phyloP scores from a whole-genome alignment of 306 rosid species.

The Quercus rubra region DNA sequence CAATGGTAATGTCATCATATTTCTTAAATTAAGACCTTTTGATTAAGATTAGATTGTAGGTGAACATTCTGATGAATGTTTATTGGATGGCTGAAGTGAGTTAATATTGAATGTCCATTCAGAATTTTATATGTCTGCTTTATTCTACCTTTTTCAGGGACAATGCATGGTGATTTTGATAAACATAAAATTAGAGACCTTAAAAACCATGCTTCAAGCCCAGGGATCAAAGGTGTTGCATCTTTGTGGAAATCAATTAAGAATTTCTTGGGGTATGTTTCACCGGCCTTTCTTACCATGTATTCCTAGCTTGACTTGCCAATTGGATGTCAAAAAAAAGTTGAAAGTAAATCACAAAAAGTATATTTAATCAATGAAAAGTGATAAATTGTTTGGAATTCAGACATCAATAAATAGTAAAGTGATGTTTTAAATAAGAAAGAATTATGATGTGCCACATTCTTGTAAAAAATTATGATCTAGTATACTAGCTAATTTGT shows the following conservation, averaged over 20 bases:
- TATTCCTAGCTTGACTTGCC: background rate
- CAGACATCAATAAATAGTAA: background rate
- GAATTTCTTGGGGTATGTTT: slow-evolving; percentile 61
- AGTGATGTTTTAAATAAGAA: background rate
- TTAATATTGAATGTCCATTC: background rate
- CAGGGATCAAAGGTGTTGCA: slow-evolving; percentile 22
- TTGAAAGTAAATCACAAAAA: background rate
- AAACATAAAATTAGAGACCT: slow-evolving; percentile 24
- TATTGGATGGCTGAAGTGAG: background rate
- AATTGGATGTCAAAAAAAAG: background rate
- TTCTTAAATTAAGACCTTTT: background rate
- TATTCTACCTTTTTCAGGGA: slow-evolving; percentile 35
- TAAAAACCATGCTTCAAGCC: slow-evolving; percentile 25
- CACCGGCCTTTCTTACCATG: background rate
- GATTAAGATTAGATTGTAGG: background rate
- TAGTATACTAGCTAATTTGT: background rate
- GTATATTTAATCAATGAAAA: background rate
- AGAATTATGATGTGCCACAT: too few relatives aligned
- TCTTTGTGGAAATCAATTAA: slow-evolving; percentile 64
- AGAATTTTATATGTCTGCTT: background rate
- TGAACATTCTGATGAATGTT: slow-evolving; percentile 1
- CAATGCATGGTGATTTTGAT: slow-evolving; percentile 30
- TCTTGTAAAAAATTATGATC: background rate
- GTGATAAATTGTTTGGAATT: background rate
- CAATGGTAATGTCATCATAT: slow-evolving; percentile 32